A percentile compares a stretch with the other conserved stretches of the same genome.
Conservation (phyloP, 306 rosid species). For the Canavalia ensiformis region DNA sequence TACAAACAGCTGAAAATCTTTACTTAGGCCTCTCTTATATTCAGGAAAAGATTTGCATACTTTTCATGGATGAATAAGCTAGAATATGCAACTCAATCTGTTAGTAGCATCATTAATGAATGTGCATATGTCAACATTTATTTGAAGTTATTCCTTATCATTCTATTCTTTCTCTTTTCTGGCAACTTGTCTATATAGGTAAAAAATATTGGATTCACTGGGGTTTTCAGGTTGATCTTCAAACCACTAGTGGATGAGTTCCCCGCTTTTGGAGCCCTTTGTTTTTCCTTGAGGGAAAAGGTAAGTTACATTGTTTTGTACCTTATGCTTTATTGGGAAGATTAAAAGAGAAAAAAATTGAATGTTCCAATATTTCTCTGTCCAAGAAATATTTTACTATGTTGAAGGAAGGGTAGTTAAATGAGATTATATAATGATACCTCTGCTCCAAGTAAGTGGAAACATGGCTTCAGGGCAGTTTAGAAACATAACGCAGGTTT, state of each 20-base stretch:
- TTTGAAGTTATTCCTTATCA: slow-evolving; percentile 42
- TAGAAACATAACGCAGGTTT: slow-evolving; percentile 23
- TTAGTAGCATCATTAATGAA: slow-evolving; percentile 37
- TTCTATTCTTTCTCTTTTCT: slow-evolving; percentile 51
- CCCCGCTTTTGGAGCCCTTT: slow-evolving; percentile 91
- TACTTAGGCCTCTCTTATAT: slow-evolving; percentile 27
- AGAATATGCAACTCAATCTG: slow-evolving; percentile 19
- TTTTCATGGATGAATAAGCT: slow-evolving; percentile 29
- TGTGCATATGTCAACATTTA: slow-evolving; percentile 20
- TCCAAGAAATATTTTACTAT: slow-evolving; percentile 10
- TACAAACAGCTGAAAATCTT: slow-evolving; percentile 8
- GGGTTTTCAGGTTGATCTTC: slow-evolving; percentile 98
- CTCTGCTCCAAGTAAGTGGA: slow-evolving; percentile 11
- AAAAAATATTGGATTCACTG: slow-evolving; percentile 97
- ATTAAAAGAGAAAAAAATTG: not conserved
- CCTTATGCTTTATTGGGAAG: slow-evolving; percentile 18
- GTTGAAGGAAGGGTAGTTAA: slow-evolving; percentile 35
- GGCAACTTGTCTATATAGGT: slow-evolving; percentile 73
- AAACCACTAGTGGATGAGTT: slow-evolving; percentile 87
- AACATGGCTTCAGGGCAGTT: slow-evolving; percentile 2
- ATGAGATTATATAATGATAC: slow-evolving; percentile 12
- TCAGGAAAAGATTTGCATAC: slow-evolving; percentile 35
- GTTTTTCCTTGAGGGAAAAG: slow-evolving; percentile 86
- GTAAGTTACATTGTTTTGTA: slow-evolving; percentile 50
- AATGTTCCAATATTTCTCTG: not conserved